Conservation (phyloP, 31 red algal species). For the Bonnemaisonia californica region DNA sequence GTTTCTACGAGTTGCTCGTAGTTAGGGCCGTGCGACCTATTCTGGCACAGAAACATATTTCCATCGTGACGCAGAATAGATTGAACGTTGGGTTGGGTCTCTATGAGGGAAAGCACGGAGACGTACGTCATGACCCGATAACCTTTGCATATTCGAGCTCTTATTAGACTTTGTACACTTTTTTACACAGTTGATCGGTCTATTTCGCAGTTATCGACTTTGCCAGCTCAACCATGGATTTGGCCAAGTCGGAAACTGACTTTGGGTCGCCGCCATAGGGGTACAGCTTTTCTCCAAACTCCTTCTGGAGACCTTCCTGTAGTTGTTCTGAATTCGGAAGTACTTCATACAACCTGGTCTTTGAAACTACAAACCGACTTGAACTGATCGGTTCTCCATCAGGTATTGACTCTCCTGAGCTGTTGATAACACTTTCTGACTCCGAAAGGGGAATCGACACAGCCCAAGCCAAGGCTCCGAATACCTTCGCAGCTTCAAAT, state of each 20-base stretch:
- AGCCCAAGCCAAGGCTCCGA: slow-evolving; percentile 64
- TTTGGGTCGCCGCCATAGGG: not conserved
- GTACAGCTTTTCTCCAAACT: slow-evolving; percentile 1
- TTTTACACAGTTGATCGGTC: not conserved
- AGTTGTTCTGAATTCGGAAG: not conserved
- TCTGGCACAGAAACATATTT: no score
- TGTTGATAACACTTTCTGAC: not conserved
- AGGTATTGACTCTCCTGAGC: slow-evolving; percentile 11
- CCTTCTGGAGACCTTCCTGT: not conserved
- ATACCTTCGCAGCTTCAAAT: slow-evolving; percentile 49
- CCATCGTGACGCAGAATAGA: no score
- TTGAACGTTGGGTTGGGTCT: no score
- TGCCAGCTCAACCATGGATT: not conserved
- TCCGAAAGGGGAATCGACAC: slow-evolving; percentile 25
- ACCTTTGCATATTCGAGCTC: no score
- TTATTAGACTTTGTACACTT: not conserved
- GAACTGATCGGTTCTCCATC: not conserved
- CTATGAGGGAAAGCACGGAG: no score
- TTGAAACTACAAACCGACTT: not conserved
- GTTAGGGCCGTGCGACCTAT: no score
- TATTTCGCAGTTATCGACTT: not conserved
- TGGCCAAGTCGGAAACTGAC: not conserved
- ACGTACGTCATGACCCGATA: no score
- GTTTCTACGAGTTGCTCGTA: no score
- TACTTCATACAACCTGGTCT: not conserved